A percentile compares a stretch with the other conserved stretches of the same genome.
Evolutionary conservation across 2,329 filamentous ascomycete species (phyloP).

Genomic region (Penicillium sp.): DNA sequence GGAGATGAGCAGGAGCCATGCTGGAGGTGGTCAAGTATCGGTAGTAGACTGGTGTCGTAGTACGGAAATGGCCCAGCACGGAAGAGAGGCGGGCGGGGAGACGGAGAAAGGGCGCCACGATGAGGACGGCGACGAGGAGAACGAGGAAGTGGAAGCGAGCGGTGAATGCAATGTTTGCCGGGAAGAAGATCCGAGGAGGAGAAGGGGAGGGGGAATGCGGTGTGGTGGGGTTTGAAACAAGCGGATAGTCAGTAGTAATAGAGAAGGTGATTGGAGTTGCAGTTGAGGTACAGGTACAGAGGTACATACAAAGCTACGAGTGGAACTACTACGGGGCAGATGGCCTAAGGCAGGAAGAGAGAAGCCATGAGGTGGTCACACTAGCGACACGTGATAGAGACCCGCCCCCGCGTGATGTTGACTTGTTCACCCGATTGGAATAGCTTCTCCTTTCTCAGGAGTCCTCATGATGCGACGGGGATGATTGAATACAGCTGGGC

Average conservation of each 20-base stretch:
- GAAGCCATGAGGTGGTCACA: neutral
- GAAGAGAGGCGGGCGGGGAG: slow-evolving; percentile 47
- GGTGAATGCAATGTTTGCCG: slow-evolving; percentile 26
- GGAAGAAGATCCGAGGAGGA: slow-evolving; percentile 2
- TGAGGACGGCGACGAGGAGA: slow-evolving; percentile 45
- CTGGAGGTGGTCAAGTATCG: slow-evolving; percentile 46
- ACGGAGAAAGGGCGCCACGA: slow-evolving; percentile 53
- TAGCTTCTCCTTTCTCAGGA: neutral
- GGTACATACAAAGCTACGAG: neutral
- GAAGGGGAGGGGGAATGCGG: slow-evolving; percentile 19
- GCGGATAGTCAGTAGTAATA: neutral
- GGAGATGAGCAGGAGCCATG: slow-evolving; percentile 52
- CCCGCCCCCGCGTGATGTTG: slow-evolving; percentile 3
- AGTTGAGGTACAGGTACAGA: neutral
- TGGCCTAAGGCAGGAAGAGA: slow-evolving; percentile 2
- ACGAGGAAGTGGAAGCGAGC: slow-evolving; percentile 32
- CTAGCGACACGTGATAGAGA: neutral
- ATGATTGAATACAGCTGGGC: neutral
- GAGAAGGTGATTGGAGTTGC: slow-evolving; percentile 1
- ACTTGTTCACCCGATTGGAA: neutral
- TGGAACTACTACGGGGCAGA: neutral
- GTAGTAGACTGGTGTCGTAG: slow-evolving; percentile 19
- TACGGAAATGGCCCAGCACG: slow-evolving; percentile 47
- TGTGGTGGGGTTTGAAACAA: slow-evolving; percentile 20
- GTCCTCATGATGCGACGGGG: neutral